These are phyloP conservation scores for Botrytis squamosa DNA, from an alignment of 2,329 filamentous ascomycete species.

Conservation along the genomic window DNA sequence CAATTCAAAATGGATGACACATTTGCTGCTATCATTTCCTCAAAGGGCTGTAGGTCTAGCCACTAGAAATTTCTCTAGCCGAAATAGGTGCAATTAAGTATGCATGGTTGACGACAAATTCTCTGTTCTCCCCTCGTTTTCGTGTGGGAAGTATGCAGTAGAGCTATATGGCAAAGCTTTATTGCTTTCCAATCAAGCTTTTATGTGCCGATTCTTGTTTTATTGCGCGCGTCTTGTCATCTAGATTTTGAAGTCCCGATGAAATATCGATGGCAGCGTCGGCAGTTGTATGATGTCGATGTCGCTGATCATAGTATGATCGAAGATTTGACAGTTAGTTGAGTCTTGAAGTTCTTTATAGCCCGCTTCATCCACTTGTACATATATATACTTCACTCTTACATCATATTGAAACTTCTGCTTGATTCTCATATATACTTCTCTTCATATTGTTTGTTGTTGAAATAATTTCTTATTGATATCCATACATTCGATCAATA, in stretches of 20 bases:
- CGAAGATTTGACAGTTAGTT: not conserved
- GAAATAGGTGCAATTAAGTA: too few relatives aligned
- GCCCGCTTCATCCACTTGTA: not conserved
- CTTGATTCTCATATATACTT: not conserved
- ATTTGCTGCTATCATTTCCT: not conserved
- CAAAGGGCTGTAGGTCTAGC: not conserved
- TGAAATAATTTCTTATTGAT: not conserved
- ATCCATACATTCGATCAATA: not conserved
- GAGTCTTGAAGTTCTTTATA: not conserved
- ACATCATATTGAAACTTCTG: rapidly evolving
- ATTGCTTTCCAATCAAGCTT: not conserved
- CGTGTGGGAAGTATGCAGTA: not conserved
- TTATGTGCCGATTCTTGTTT: not conserved
- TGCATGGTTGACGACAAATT: not conserved
- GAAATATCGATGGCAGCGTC: not conserved
- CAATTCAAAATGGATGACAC: not conserved
- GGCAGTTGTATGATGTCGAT: not conserved
- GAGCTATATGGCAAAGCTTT: not conserved
- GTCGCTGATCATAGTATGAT: slow-evolving; percentile 1
- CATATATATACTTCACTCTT: not conserved
- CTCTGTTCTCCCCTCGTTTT: not conserved
- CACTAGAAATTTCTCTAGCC: not conserved
- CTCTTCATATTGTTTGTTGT: not conserved
- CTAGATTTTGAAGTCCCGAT: not conserved
- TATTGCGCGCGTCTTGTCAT: not conserved